phyloP scores from a whole-genome alignment of 1,284 basidiomycete genomes.

The Abortiporus biennis region DNA sequence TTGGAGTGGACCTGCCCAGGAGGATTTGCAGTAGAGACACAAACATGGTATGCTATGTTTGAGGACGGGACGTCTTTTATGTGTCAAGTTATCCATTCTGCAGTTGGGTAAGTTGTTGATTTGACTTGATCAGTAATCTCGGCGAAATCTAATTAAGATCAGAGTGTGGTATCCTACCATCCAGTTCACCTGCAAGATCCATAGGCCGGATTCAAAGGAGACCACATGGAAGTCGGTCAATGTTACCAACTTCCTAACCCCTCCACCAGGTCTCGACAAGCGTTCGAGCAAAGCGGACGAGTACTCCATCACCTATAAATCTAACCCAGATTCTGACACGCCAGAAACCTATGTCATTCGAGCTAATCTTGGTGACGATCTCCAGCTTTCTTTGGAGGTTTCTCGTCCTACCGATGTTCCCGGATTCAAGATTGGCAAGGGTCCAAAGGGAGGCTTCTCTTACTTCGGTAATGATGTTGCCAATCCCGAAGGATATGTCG shows the following conservation, averaged over 20 bases:
- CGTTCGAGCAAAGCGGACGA: constrained; percentile 88
- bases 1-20: constrained; percentile 79
- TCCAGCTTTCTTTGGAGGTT: constrained; percentile 79
- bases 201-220: constrained; percentile 76
- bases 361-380: constrained; percentile 75
- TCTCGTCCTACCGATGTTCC: constrained; percentile 64
- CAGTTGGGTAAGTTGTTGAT: constrained; percentile 72
- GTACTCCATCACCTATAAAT: constrained; percentile 76
- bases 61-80: constrained; percentile 82
- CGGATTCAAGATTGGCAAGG: constrained; percentile 92
- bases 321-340: constrained; percentile 55
- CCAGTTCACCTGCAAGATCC: constrained; percentile 93
- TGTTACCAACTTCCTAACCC: constrained; percentile 77
- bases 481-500: constrained; percentile 82
- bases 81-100: constrained; percentile 94
- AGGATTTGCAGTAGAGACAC: constrained; percentile 92
- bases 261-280: constrained; percentile 75
- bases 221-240: constrained; percentile 88
- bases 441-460: constrained; percentile 83
- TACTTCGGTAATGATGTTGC: constrained; percentile 78
- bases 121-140: constrained; percentile 5
- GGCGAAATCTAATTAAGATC: constrained; percentile 5
- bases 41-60: constrained; percentile 82
- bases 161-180: constrained; percentile 92
- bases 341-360: constrained; percentile 78